These are phyloP conservation scores for Solanum ossicruentum DNA, from an alignment of 257 asterid genomes.

Conservation along the genomic window DNA sequence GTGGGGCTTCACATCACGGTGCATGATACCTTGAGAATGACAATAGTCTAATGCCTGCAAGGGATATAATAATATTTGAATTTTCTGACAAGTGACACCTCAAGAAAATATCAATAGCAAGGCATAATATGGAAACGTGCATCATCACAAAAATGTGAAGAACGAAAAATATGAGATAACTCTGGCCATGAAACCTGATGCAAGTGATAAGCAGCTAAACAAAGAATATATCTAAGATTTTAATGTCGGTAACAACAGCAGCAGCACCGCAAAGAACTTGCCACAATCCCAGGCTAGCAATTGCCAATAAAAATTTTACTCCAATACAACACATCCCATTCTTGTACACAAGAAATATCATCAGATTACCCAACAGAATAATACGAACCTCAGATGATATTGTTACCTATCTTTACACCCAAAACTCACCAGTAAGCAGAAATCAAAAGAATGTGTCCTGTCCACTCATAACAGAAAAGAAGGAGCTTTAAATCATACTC, in stretches of 20 bases:
- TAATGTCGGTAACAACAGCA: background rate
- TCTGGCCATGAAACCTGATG: background rate
- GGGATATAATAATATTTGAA: background rate
- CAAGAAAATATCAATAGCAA: background rate
- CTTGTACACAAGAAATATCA: background rate
- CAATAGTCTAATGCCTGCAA: constrained; percentile 33
- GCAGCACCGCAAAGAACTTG: background rate
- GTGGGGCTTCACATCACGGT: constrained; percentile 45
- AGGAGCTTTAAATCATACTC: background rate
- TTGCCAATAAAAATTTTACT: background rate
- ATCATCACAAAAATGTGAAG: background rate
- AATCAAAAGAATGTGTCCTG: background rate
- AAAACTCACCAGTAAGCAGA: background rate
- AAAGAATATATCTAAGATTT: background rate
- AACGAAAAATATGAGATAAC: background rate
- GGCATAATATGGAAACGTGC: background rate
- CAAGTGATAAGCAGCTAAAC: background rate
- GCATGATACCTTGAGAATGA: constrained; percentile 44
- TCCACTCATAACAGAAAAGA: background rate
- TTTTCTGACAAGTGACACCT: background rate
- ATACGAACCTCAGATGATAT: background rate
- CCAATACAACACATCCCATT: background rate
- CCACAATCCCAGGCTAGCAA: background rate
- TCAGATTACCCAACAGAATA: background rate
- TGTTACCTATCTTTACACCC: background rate